phyloP scores from a whole-genome alignment of 139 green algal genomes.

The Zygnema cylindricum region DNA sequence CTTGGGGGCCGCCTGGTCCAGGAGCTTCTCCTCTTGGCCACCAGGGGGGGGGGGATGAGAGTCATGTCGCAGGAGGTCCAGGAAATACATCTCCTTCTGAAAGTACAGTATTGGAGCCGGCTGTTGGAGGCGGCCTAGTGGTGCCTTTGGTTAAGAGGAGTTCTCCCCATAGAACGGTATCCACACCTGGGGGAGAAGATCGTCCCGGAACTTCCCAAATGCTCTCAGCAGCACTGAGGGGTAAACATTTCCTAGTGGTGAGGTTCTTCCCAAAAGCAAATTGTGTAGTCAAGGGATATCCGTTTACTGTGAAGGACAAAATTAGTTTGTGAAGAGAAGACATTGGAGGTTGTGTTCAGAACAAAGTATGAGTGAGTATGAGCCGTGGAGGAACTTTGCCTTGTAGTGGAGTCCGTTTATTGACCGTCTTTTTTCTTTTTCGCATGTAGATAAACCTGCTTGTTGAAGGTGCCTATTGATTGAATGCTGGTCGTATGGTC shows the following conservation, averaged over 20 bases:
- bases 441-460: too few species aligned
- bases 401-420: too few species aligned
- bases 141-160: not conserved
- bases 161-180: not conserved
- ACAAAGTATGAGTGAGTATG: too few species aligned
- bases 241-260: constrained; percentile 56
- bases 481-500: too few species aligned
- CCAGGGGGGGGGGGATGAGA: not conserved
- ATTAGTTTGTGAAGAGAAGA: too few species aligned
- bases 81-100: not conserved
- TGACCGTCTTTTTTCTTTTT: too few species aligned
- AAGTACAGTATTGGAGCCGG: not conserved
- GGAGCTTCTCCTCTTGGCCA: not conserved
- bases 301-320: too few species aligned
- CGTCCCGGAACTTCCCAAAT: not conserved
- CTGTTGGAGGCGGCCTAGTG: not conserved
- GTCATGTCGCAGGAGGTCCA: not conserved
- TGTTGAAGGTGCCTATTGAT: too few species aligned
- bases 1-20: not conserved
- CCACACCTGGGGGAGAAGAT: not conserved
- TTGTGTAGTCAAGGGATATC: too few species aligned
- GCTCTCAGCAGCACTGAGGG: constrained; percentile 40
- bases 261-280: not conserved
- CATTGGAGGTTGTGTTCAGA: too few species aligned
- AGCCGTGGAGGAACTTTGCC: too few species aligned